Base-by-base conservation (phyloP, 2,329 filamentous ascomycete species). In the Allantophomopsis cytisporea region DNA sequence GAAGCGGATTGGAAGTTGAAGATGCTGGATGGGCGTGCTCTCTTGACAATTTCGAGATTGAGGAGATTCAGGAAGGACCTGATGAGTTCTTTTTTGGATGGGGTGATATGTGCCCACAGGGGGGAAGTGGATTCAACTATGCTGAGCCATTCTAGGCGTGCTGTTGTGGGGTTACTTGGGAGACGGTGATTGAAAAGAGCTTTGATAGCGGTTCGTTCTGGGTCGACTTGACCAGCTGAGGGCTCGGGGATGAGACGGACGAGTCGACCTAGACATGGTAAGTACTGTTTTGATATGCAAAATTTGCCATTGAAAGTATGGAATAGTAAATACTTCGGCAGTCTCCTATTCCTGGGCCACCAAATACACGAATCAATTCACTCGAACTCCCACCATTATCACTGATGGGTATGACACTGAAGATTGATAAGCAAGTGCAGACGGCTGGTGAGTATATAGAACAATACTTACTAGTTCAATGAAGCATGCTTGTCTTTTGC, bases 311-410 rank as follows among this genome's bases (percentile, higher is more conserved):
- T 28, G 23, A 12, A 28, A 28, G 11, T 12, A 3, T 28, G 23
- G 23, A 28, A 28, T 6, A 10, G 7, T 28, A 62, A 71, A 47
- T 62, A 82, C 80, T 84, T 55, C 83, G 68, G 18, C 87, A 73
- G 61, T 88, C 83, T 41, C 83, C 83, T 52, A 87, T 69, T 2
- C 89, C 89, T 47, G 89, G 89, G 1, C 91, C 91, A 12, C 89
- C 91, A 61, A 96, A 91, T 30, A 96, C 87, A 30, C 91, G 74
- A 48, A 95, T 94, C 52, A 95, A 66, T 63, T 96, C 89, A 35
- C 85, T 94, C 2, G 87, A 93, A 50, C 84, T 93, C 31, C 89
- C 89, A 37, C 89, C 89, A 60, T 96, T 96, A 62, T 96, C 89
- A 47, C 83, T 91, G 56, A 95, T 94, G 30, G 89, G 89, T 39